These are phyloP conservation scores for Borealophlyctis nickersoniae DNA, from an alignment of 192 early-diverging fungal species.

Conservation along the genomic window DNA sequence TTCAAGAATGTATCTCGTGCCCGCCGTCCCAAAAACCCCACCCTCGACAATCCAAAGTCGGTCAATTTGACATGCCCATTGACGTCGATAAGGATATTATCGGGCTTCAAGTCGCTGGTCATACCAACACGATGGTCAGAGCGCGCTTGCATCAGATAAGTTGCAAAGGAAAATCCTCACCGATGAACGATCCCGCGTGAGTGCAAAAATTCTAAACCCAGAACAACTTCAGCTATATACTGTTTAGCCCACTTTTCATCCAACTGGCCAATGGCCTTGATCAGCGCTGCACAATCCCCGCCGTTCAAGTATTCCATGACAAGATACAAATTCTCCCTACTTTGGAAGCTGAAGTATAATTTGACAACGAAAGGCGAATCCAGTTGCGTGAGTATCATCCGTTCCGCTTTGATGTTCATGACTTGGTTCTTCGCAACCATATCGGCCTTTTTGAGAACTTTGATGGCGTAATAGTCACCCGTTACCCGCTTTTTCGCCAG, in stretches of 20 bases:
- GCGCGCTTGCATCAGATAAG: no score
- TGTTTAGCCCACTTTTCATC: conserved; percentile 83
- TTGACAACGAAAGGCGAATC: conserved; percentile 83
- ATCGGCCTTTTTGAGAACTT: conserved; percentile 79
- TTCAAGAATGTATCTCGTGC: conserved; percentile 42
- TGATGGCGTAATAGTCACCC: conserved; percentile 85
- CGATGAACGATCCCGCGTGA: conserved; percentile 75
- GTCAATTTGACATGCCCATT: conserved; percentile 83
- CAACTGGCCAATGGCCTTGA: conserved; percentile 68
- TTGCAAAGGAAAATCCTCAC: conserved; percentile 37
- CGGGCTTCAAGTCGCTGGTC: conserved; percentile 76
- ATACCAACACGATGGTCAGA: no score
- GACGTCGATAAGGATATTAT: conserved; percentile 81
- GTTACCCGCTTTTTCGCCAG: conserved; percentile 80
- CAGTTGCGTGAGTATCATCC: conserved; percentile 85
- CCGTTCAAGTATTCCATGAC: conserved; percentile 90
- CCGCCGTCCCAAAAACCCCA: conserved; percentile 79
- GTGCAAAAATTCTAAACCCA: conserved; percentile 80
- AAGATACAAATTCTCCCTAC: conserved; percentile 77
- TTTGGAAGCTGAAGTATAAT: conserved; percentile 81
- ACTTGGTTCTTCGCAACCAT: conserved; percentile 93
- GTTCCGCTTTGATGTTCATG: conserved; percentile 82
- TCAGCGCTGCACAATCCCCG: conserved; percentile 81
- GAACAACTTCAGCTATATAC: conserved; percentile 78
- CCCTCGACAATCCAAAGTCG: conserved; percentile 81